Evolutionary conservation across 805 yeast species (phyloP).

Genomic region (Barnettozyma siamensis): DNA sequence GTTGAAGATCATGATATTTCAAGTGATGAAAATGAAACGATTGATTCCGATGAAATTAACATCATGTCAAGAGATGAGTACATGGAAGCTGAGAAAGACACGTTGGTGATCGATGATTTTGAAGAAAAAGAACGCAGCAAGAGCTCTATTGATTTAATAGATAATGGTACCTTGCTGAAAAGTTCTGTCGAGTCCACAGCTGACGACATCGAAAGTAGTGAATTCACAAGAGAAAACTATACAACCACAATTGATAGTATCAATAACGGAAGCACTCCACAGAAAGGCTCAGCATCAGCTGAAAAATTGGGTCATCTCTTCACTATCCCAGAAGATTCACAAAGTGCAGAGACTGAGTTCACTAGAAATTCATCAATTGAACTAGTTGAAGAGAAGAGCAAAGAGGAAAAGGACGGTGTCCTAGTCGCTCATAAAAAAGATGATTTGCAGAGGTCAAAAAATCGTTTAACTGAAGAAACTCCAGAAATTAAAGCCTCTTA

Average conservation of each 20-base stretch:
- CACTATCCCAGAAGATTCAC: not conserved
- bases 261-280: not conserved
- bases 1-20: not conserved
- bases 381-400: not conserved
- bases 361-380: constrained; percentile 4
- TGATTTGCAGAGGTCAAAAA: too few species aligned
- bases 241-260: not conserved
- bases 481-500: constrained; percentile 1
- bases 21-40: not conserved
- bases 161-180: not conserved
- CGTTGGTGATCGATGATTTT: not conserved
- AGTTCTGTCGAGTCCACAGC: not conserved
- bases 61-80: constrained; percentile 1
- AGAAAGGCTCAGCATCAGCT: not conserved
- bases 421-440: too few species aligned
- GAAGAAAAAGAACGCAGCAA: not conserved
- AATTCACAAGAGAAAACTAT: not conserved
- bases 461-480: too few species aligned
- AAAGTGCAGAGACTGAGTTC: not conserved
- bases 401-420: too few species aligned
- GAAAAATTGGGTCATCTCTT: too few species aligned
- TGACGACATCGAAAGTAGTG: not conserved
- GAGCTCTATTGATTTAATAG: not conserved
- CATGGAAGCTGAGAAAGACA: constrained; percentile 1
- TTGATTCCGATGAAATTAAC: not conserved